Evolutionary conservation across 805 yeast genomes (phyloP).

Genomic region (Saccharomycopsis sp.): DNA sequence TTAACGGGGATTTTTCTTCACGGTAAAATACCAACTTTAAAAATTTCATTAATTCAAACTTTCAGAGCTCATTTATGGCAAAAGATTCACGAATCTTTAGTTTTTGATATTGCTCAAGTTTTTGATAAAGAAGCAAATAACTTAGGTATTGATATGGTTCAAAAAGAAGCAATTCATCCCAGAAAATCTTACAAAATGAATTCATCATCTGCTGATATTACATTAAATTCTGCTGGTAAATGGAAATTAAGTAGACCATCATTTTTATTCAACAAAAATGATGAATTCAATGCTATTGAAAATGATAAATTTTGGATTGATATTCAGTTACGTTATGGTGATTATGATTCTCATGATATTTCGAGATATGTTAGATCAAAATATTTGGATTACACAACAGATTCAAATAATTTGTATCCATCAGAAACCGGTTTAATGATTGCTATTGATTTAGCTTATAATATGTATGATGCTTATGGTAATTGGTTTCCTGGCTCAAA

Average conservation of each 20-base stretch:
- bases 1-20: constrained; percentile 94
- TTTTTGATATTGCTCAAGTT: constrained; percentile 87
- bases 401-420: constrained; percentile 76
- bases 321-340: constrained; percentile 92
- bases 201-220: constrained; percentile 88
- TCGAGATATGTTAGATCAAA: constrained; percentile 90
- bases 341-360: constrained; percentile 94
- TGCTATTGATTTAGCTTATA: constrained; percentile 88
- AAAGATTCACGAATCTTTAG: constrained; percentile 92
- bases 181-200: constrained; percentile 96
- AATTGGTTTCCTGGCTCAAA: constrained; percentile 96
- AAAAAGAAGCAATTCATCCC: constrained; percentile 91
- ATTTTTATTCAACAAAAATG: constrained; percentile 59
- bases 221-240: constrained; percentile 58
- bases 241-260: constrained; percentile 87
- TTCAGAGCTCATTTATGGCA: constrained; percentile 99
- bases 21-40: constrained; percentile 95
- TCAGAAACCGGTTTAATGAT: constrained; percentile 87
- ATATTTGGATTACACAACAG: constrained; percentile 86
- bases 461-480: constrained; percentile 94
- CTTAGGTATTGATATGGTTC: constrained; percentile 73
- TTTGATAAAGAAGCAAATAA: constrained; percentile 80
- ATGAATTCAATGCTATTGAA: constrained; percentile 44
- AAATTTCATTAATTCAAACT: constrained; percentile 89
- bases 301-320: constrained; percentile 85